Evolutionary conservation across 2,329 filamentous ascomycete genomes (phyloP).

Genomic region (Westerdykella aurantiaca): DNA sequence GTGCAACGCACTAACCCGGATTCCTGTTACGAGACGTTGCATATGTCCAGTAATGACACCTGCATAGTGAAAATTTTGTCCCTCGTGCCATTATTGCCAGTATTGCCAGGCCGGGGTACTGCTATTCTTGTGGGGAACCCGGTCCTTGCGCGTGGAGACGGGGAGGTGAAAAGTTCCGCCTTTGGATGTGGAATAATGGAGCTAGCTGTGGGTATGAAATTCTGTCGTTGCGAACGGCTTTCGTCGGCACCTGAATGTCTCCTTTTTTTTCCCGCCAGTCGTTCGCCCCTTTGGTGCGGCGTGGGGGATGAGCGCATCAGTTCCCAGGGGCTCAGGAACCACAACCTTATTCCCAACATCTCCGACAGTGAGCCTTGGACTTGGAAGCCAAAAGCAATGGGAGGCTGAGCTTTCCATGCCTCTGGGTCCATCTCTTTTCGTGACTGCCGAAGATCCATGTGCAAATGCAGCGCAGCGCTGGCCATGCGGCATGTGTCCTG

Average conservation of each 20-base stretch:
- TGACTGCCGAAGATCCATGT: constrained; percentile 16
- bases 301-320: constrained; percentile 21
- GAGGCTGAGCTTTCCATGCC: constrained; percentile 19
- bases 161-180: not conserved
- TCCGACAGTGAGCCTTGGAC: constrained; percentile 13
- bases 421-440: constrained; percentile 13
- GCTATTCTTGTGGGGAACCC: not conserved
- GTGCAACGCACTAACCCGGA: constrained; percentile 4
- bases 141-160: not conserved
- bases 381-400: constrained; percentile 27
- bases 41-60: constrained; percentile 9
- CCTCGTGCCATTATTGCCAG: constrained; percentile 13
- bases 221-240: not conserved
- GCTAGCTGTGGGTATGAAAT: not conserved
- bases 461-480: constrained; percentile 7
- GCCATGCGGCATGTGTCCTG: constrained; percentile 4
- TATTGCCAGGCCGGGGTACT: not conserved
- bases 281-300: constrained; percentile 16
- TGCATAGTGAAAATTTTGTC: constrained; percentile 17
- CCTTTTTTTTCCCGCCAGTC: constrained; percentile 4
- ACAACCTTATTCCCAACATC: constrained; percentile 16
- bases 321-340: constrained; percentile 30
- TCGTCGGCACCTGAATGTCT: constrained; percentile 2
- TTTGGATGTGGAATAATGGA: not conserved
- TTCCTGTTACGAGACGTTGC: constrained; percentile 16